Conservation (phyloP, 345 rosid species). For the Geranium rotundifolium region DNA sequence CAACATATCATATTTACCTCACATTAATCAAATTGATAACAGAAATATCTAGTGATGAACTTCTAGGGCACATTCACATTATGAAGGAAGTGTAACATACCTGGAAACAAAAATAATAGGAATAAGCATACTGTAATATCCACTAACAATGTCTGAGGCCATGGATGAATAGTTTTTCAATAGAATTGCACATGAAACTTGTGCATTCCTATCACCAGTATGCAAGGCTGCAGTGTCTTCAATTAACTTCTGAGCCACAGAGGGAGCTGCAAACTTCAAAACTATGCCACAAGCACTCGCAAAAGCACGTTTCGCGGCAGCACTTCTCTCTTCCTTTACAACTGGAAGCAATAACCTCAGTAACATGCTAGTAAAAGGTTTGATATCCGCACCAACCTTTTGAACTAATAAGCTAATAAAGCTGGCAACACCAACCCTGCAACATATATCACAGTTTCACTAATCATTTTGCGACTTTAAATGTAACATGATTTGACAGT, state of each 20-base stretch:
- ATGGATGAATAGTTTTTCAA: conserved; percentile 65
- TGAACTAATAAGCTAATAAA: conserved; percentile 75
- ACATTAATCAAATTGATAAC: neutral
- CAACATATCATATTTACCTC: neutral
- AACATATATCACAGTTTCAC: neutral
- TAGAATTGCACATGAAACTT: conserved; percentile 72
- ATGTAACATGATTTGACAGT: too few species aligned
- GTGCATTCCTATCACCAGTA: conserved; percentile 66
- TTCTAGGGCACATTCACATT: too few species aligned
- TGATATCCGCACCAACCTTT: conserved; percentile 64
- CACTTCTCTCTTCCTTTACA: conserved; percentile 72
- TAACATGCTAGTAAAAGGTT: conserved; percentile 59
- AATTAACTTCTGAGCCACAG: conserved; percentile 67
- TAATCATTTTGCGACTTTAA: neutral
- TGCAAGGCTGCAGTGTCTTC: conserved; percentile 81
- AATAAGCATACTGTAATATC: conserved; percentile 52
- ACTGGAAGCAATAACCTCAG: conserved; percentile 66
- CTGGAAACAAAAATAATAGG: conserved; percentile 87
- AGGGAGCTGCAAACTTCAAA: conserved; percentile 57
- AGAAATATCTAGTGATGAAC: neutral
- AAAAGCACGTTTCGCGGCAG: conserved; percentile 78
- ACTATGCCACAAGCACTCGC: conserved; percentile 74
- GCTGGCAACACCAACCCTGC: conserved; percentile 92
- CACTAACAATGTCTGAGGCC: conserved; percentile 67
- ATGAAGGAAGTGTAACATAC: conserved; percentile 17